phyloP scores from a whole-genome alignment of 2,329 filamentous ascomycete species.

The Calonectria pseudoreteaudii region DNA sequence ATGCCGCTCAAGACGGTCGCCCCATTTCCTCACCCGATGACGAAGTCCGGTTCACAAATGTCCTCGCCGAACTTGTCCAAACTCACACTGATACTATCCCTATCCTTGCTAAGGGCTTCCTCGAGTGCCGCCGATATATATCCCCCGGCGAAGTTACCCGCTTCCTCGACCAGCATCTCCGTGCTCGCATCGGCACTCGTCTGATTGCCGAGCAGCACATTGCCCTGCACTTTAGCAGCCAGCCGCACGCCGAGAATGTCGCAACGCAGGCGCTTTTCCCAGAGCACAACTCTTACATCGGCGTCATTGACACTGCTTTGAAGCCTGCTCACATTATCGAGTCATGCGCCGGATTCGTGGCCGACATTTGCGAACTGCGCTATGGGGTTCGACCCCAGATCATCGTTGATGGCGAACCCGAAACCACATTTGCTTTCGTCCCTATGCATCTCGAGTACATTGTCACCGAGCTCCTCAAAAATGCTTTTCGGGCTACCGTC shows the following conservation, averaged over 20 bases:
- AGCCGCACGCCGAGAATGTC: conserved; percentile 74
- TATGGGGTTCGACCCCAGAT: conserved; percentile 89
- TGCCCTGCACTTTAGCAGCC: conserved; percentile 80
- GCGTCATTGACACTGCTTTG: conserved; percentile 92
- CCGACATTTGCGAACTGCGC: conserved; percentile 95
- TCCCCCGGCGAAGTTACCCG: conserved; percentile 83
- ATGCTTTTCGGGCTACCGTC: conserved; percentile 93
- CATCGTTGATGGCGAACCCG: conserved; percentile 84
- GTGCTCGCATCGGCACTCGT: conserved; percentile 92
- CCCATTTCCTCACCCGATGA: conserved; percentile 76
- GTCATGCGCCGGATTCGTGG: conserved; percentile 88
- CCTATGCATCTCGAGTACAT: conserved; percentile 98
- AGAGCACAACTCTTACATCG: conserved; percentile 79
- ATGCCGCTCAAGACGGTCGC: conserved; percentile 58
- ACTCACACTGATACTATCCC: conserved; percentile 97
- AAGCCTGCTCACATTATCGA: conserved; percentile 85
- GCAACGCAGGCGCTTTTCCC: conserved; percentile 63
- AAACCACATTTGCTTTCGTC: conserved; percentile 91
- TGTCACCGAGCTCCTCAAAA: conserved; percentile 95
- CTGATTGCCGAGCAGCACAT: conserved; percentile 98
- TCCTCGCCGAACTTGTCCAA: conserved; percentile 93
- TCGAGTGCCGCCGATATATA: conserved; percentile 94
- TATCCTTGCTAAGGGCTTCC: conserved; percentile 88
- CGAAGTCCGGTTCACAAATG: conserved; percentile 90
- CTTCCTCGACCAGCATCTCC: conserved; percentile 93